phyloP scores from a whole-genome alignment of 495 filamentous ascomycete species.

The Entonaema liquescens region DNA sequence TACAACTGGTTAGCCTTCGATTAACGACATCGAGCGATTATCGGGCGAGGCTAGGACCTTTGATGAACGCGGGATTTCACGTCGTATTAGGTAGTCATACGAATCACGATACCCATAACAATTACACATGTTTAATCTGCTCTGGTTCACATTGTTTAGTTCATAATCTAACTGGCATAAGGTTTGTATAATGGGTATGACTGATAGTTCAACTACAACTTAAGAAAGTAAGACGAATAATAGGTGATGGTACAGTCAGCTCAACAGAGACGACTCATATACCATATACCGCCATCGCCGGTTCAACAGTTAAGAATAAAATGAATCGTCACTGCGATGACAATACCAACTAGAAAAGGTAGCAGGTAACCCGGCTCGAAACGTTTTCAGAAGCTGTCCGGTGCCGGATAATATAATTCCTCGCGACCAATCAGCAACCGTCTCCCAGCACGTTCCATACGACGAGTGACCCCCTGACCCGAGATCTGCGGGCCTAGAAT shows the following conservation, averaged over 20 bases:
- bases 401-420: not conserved
- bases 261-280: not conserved
- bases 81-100: not conserved
- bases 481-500: not conserved
- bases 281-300: not conserved
- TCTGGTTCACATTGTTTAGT: not conserved
- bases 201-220: not conserved
- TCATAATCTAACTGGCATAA: not conserved
- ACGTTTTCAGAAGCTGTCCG: not conserved
- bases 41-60: not conserved
- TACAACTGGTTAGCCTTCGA: not conserved
- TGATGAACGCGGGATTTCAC: not conserved
- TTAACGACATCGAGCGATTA: not conserved
- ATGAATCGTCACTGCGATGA: not conserved
- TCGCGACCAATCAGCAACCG: not conserved
- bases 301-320: not conserved
- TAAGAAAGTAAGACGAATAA: not conserved
- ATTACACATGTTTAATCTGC: not conserved
- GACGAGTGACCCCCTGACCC: not conserved
- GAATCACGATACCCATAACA: constrained; percentile 18
- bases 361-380: not conserved
- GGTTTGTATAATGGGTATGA: not conserved
- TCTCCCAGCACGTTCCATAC: not conserved
- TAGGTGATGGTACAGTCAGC: not conserved
- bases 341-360: not conserved